A percentile compares a stretch with the other conserved stretches of the same genome.
These are phyloP conservation scores for Suillus plorans DNA, from an alignment of 768 basidiomycete species.

Conservation along the genomic window DNA sequence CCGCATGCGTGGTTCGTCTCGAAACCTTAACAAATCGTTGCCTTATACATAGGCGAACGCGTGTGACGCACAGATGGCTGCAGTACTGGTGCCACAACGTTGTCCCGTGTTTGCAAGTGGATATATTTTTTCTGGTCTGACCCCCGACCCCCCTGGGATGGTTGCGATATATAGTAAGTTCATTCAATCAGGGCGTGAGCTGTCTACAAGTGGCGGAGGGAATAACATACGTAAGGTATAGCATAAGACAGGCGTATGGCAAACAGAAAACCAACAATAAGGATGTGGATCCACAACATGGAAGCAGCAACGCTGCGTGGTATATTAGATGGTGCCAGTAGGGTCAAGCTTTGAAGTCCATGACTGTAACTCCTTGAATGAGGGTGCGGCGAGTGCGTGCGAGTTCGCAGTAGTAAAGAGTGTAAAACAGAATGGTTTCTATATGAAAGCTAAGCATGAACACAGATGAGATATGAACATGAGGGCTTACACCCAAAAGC, in stretches of 20 bases:
- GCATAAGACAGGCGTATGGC: conserved; percentile 19
- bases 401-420: conserved; percentile 92
- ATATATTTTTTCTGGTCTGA: background rate
- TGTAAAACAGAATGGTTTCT: conserved; percentile 88
- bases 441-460: conserved; percentile 8
- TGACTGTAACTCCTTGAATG: conserved; percentile 75
- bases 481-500: conserved; percentile 73
- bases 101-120: background rate
- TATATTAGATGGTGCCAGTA: conserved; percentile 57
- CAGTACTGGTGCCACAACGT: background rate
- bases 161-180: background rate
- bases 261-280: conserved; percentile 18
- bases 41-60: background rate
- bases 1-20: background rate
- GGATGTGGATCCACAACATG: background rate
- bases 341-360: conserved; percentile 89
- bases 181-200: background rate
- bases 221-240: conserved; percentile 26
- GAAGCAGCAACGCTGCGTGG: background rate
- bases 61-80: background rate
- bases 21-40: background rate
- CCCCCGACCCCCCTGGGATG: background rate
- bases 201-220: background rate
- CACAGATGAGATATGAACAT: background rate
- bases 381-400: conserved; percentile 83